phyloP scores from a whole-genome alignment of 2,329 filamentous ascomycete genomes.

The Trichoderma cornu-damae region DNA sequence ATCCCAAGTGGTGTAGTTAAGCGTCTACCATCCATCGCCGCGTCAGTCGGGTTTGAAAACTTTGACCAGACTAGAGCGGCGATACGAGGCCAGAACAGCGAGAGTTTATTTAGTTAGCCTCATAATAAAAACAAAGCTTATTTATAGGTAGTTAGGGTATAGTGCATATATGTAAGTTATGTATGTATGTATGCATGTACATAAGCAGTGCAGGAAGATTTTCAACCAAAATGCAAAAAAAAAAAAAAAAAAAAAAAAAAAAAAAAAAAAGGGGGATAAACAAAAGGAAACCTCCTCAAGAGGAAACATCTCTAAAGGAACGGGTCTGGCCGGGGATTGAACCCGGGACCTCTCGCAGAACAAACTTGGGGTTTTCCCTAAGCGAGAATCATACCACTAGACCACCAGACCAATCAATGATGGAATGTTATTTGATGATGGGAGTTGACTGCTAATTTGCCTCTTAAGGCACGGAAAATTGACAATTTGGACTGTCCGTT shows the following conservation, averaged over 20 bases:
- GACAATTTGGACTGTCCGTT: neutral
- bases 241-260: neutral
- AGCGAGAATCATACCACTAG: constrained; percentile 20
- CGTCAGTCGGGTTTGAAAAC: no score
- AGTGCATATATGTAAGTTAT: no score
- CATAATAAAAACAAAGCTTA: no score
- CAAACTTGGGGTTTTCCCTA: constrained; percentile 16
- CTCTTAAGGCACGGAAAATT: neutral
- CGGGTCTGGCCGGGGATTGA: constrained; percentile 44
- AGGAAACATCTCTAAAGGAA: neutral
- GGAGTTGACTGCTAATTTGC: neutral
- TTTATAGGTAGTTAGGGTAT: no score
- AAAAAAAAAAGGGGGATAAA: neutral
- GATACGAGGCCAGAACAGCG: no score
- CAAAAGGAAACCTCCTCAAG: neutral
- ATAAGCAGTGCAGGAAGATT: neutral
- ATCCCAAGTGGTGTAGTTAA: no score
- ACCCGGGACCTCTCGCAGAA: constrained; percentile 44
- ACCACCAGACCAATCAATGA: constrained; percentile 18
- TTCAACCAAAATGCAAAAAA: neutral
- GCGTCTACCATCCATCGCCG: no score
- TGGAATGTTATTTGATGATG: constrained; percentile 6
- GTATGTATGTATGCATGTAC: no score
- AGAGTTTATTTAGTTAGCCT: no score
- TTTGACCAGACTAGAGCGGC: no score